These are phyloP conservation scores for Nicotiana noctiflora DNA, from an alignment of 257 asterid genomes.

Conservation along the genomic window DNA sequence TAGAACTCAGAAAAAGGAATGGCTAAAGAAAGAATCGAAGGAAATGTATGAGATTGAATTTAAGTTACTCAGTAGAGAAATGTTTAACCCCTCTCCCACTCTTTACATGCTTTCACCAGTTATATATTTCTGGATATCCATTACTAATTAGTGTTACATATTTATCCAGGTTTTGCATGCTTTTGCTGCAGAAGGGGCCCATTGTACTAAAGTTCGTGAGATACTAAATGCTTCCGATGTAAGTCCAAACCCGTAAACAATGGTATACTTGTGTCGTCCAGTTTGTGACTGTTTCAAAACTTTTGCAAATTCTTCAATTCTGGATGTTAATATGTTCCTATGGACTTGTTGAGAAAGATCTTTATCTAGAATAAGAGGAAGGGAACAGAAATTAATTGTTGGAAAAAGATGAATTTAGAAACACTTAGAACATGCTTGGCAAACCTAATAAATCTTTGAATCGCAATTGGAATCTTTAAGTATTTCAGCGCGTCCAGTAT, in stretches of 20 bases:
- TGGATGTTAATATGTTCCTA: background rate
- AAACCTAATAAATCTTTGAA: background rate
- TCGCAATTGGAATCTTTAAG: background rate
- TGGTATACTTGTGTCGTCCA: background rate
- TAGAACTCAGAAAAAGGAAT: too few relatives aligned
- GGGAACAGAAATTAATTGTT: background rate
- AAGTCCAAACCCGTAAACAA: slow-evolving; percentile 29
- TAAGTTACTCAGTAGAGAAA: background rate
- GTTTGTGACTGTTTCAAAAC: background rate
- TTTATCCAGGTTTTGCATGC: slow-evolving; percentile 80
- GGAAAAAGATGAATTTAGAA: background rate
- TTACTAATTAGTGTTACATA: background rate
- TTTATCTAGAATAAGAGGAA: background rate
- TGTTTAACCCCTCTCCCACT: background rate
- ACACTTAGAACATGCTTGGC: background rate
- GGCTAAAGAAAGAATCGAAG: too few relatives aligned
- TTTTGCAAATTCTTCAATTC: background rate
- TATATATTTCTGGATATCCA: slow-evolving; percentile 1
- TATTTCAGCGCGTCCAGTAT: background rate
- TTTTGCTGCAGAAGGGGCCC: slow-evolving; percentile 95
- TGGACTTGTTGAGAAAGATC: background rate
- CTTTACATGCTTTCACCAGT: background rate
- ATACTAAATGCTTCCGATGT: slow-evolving; percentile 76
- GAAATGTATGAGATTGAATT: too few relatives aligned
- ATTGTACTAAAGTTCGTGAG: slow-evolving; percentile 79